phyloP scores from a whole-genome alignment of 495 filamentous ascomycete species.

The Penicillium tannophilum region DNA sequence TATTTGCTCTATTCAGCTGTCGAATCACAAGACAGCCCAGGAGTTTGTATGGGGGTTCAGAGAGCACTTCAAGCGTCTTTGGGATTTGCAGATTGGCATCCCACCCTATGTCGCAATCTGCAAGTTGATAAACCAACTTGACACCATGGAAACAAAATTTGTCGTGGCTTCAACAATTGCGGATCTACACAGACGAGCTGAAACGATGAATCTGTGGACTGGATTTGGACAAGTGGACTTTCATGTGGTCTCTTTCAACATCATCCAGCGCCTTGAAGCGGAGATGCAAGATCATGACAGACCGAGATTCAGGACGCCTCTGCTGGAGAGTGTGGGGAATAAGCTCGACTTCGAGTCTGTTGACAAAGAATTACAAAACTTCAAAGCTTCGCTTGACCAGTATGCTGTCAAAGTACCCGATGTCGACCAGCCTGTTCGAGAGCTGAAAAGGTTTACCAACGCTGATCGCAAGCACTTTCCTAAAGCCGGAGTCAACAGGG shows the following conservation, averaged over 20 bases:
- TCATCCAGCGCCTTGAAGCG: neutral
- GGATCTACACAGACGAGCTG: neutral
- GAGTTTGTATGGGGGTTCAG: conserved; percentile 1
- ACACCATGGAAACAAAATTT: neutral
- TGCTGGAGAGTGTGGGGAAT: neutral
- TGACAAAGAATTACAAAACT: neutral
- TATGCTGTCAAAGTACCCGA: neutral
- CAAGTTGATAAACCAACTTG: neutral
- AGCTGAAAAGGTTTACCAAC: neutral
- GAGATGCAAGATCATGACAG: neutral
- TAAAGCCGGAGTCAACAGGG: neutral
- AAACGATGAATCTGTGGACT: neutral
- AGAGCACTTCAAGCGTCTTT: neutral
- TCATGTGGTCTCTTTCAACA: neutral
- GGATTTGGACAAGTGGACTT: neutral
- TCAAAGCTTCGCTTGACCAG: neutral
- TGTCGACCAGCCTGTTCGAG: neutral
- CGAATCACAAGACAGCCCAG: neutral
- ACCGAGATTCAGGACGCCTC: neutral
- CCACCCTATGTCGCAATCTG: conserved; percentile 4
- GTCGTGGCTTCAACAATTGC: neutral
- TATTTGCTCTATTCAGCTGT: neutral
- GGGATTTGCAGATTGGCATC: neutral
- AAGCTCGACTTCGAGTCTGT: neutral
- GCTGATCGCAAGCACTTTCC: neutral